Conservation (phyloP, 148 eudicot species). For the Diospyros lotus region DNA sequence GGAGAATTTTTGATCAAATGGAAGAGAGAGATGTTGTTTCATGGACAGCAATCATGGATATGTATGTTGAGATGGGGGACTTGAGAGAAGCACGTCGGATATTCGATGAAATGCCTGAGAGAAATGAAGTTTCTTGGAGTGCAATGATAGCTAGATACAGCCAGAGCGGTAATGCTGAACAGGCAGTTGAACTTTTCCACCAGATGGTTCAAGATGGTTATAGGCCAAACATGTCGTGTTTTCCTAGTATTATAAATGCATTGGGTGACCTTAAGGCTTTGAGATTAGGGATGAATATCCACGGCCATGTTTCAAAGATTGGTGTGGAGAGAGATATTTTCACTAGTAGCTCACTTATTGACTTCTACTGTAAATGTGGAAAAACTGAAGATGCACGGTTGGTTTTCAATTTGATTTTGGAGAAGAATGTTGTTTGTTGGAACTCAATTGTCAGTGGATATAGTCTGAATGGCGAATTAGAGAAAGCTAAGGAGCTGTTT, state of each 20-base stretch:
- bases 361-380: constrained; percentile 38
- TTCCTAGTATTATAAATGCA: constrained; percentile 40
- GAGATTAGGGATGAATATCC: constrained; percentile 36
- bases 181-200: constrained; percentile 37
- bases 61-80: constrained; percentile 43
- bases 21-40: constrained; percentile 48
- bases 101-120: constrained; percentile 51
- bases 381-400: constrained; percentile 25
- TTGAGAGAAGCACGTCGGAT: constrained; percentile 45
- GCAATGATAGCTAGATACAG: constrained; percentile 51
- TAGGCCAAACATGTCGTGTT: constrained; percentile 41
- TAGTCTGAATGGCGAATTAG: constrained; percentile 34
- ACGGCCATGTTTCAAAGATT: constrained; percentile 27
- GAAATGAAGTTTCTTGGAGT: constrained; percentile 60
- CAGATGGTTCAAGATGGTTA: constrained; percentile 31
- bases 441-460: constrained; percentile 46
- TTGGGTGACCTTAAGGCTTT: constrained; percentile 37
- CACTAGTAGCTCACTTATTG: constrained; percentile 34
- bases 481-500: constrained; percentile 39
- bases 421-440: constrained; percentile 51
- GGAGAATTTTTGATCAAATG: constrained; percentile 37
- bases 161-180: constrained; percentile 36
- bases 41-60: constrained; percentile 53
- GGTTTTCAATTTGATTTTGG: constrained; percentile 25
- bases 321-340: constrained; percentile 32